Evolutionary conservation across 495 filamentous ascomycete genomes (phyloP).

Genomic region (Xylaria acuta): DNA sequence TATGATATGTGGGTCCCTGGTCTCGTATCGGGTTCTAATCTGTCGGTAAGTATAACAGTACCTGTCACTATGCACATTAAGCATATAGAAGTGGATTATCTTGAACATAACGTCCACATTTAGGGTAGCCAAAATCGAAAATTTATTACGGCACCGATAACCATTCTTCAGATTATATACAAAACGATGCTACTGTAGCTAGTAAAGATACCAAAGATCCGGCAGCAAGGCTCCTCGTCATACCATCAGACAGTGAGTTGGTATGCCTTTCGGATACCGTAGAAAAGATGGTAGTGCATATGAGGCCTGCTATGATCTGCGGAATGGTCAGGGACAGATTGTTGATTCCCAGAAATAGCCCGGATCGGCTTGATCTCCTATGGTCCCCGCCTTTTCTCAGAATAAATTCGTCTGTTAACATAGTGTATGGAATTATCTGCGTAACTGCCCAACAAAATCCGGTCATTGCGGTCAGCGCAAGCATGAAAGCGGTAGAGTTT

Average conservation of each 20-base stretch:
- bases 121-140: background rate
- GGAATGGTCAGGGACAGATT: constrained; percentile 1
- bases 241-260: background rate
- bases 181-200: background rate
- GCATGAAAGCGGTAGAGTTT: background rate
- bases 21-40: too few relatives aligned
- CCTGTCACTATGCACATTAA: background rate
- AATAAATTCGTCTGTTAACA: constrained; percentile 9
- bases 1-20: too few relatives aligned
- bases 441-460: background rate
- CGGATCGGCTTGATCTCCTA: background rate
- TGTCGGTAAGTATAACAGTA: too few relatives aligned
- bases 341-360: constrained; percentile 9
- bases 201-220: background rate
- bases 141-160: background rate
- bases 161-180: background rate
- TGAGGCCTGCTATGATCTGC: constrained; percentile 13
- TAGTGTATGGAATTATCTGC: constrained; percentile 11
- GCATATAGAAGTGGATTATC: background rate
- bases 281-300: constrained; percentile 9
- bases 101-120: background rate
- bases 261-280: background rate
- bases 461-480: background rate
- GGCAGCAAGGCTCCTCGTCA: background rate
- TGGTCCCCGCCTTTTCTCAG: background rate